phyloP scores from a whole-genome alignment of 164 flowering plant species.

The Tinospora cordifolia region DNA sequence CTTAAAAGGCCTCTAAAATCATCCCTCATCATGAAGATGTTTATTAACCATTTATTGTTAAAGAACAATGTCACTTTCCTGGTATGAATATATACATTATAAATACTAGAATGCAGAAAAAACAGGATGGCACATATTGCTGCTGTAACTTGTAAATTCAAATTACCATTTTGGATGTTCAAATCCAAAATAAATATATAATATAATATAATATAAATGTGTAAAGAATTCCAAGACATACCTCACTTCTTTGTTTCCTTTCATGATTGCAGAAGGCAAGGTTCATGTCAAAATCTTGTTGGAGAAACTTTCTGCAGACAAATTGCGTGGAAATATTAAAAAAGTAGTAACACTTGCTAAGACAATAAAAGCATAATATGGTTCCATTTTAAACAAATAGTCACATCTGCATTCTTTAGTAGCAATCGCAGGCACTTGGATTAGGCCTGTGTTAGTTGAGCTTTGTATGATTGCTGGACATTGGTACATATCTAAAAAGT shows the following conservation, averaged over 20 bases:
- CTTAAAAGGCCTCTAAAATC: neutral
- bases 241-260: slow-evolving; percentile 85
- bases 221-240: slow-evolving; percentile 15
- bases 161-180: neutral
- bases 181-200: neutral
- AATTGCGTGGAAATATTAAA: neutral
- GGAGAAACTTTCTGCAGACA: slow-evolving; percentile 67
- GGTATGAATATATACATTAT: no score
- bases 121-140: neutral
- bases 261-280: slow-evolving; percentile 81
- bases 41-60: neutral
- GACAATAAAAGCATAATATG: neutral
- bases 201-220: neutral
- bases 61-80: neutral
- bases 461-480: no score
- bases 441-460: no score
- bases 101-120: no score
- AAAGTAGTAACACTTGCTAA: neutral
- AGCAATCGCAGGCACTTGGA: neutral
- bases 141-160: neutral
- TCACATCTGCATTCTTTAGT: neutral
- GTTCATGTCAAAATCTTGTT: slow-evolving; percentile 81
- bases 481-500: no score
- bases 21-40: neutral
- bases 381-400: neutral